Conservation (phyloP, 768 basidiomycete species). For the Hericium coralloides region DNA sequence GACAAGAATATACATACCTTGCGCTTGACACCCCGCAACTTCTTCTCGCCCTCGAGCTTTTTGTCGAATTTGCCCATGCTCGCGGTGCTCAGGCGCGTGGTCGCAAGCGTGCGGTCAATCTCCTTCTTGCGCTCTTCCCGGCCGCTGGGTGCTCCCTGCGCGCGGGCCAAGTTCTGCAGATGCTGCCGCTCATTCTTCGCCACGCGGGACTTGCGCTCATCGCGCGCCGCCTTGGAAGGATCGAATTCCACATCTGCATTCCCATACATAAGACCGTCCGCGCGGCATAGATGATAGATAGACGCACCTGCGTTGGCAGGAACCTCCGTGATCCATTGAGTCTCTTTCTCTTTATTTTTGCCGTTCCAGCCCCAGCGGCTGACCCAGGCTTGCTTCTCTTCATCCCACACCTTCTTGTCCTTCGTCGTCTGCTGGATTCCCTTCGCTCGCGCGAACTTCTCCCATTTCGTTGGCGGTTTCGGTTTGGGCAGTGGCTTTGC, state of each 20-base stretch:
- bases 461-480: slow-evolving; percentile 94
- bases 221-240: slow-evolving; percentile 64
- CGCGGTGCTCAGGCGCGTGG: slow-evolving; percentile 78
- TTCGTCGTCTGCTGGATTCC: slow-evolving; percentile 77
- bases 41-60: slow-evolving; percentile 86
- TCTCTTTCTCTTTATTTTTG: slow-evolving; percentile 81
- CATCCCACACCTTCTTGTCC: slow-evolving; percentile 87
- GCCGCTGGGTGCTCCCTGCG: slow-evolving; percentile 28
- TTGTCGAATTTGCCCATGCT: slow-evolving; percentile 95
- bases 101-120: slow-evolving; percentile 68
- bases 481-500: slow-evolving; percentile 90
- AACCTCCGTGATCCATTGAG: slow-evolving; percentile 89
- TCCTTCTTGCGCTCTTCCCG: slow-evolving; percentile 55
- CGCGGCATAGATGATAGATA: not conserved
- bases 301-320: slow-evolving; percentile 72
- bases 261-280: not conserved
- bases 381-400: slow-evolving; percentile 90
- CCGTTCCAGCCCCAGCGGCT: slow-evolving; percentile 83
- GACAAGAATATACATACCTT: slow-evolving; percentile 49
- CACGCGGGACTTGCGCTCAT: slow-evolving; percentile 72
- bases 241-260: slow-evolving; percentile 66
- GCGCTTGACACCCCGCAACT: slow-evolving; percentile 79
- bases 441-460: slow-evolving; percentile 88
- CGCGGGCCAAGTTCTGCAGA: slow-evolving; percentile 60
- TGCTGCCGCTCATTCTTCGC: slow-evolving; percentile 81